Base-by-base conservation (phyloP, 805 yeast genomes). In the Kuraishia hungarica region DNA sequence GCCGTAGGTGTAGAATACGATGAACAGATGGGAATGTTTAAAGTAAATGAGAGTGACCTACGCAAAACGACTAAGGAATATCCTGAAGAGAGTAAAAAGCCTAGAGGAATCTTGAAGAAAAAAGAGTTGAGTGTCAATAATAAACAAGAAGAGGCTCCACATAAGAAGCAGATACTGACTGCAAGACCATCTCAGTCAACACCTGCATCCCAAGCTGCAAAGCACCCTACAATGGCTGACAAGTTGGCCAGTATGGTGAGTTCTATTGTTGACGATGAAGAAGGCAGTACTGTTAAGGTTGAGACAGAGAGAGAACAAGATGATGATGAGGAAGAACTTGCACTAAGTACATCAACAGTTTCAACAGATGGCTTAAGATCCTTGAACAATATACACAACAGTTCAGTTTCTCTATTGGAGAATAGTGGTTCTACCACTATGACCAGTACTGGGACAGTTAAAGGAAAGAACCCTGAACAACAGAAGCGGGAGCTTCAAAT, bases 1-100 rank as follows among this genome's bases (percentile, higher is more conserved):
- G 58, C 59, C 8, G 61, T 63, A 20, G 71, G 70, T 13, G 62
- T 73, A 21, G 54, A 48, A 10, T 72, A 63, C 53, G 66, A 68
- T 57, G 52, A 55, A 4, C 49, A 39, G 0, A 47, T 23, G 1
- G 59, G 52, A 17, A 8, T 23, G 21, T 64, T 66, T 56, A 57
- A 57, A n/a, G 48, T 62, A 4, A 58, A 55, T 2, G 39, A 50
- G 13, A 48, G 6, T 19, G 51, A 52, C 17, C 15, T 15, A 20
- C 24, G 26, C n/a, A 26, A 23, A 20, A 22, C 29, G 15, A 29
- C 23, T 7, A 17, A 17, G 10, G 49, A 26, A 10, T 10, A 26
- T 10, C 5, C 10, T 10, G 8, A 26, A 6, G 29, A 26, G 29
- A 26, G 29, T 10, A 10, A 26, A 26, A 20, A 17, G 15, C 22